phyloP scores from a whole-genome alignment of 306 rosid species.

The Acacia melanoxylon region DNA sequence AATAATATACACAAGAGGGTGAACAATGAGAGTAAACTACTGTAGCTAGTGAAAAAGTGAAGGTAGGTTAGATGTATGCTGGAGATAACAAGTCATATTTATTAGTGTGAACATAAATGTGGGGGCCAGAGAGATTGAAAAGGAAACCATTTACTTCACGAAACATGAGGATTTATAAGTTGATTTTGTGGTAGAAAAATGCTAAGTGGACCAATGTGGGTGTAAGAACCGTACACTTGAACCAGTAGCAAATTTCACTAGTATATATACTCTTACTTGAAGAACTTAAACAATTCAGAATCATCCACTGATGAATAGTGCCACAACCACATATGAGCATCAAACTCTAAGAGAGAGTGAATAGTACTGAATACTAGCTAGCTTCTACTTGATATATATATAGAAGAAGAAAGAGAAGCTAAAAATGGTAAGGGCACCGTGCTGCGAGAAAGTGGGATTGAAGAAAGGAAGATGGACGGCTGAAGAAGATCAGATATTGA shows the following conservation, averaged over 20 bases:
- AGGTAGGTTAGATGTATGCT: slow-evolving; percentile 33
- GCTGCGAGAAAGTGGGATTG: slow-evolving; percentile 80
- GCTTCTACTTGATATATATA: not conserved
- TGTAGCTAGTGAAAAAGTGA: not conserved
- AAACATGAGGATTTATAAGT: slow-evolving; percentile 23
- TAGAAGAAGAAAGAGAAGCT: not conserved
- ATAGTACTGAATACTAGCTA: not conserved
- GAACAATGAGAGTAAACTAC: not conserved
- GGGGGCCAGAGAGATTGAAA: not conserved
- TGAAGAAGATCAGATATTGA: slow-evolving; percentile 73
- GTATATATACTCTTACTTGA: not conserved
- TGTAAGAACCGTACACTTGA: not conserved
- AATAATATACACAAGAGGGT: not conserved
- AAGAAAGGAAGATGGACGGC: slow-evolving; percentile 91
- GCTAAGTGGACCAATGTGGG: not conserved
- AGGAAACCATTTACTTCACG: slow-evolving; percentile 14
- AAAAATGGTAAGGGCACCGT: slow-evolving; percentile 73
- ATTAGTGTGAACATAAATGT: slow-evolving; percentile 25
- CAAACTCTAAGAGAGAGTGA: not conserved
- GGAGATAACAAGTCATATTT: slow-evolving; percentile 28
- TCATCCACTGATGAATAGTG: not conserved
- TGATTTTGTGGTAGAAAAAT: slow-evolving; percentile 39
- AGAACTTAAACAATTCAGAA: not conserved
- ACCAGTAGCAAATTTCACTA: not conserved
- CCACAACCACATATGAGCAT: not conserved